A percentile compares a stretch with the other conserved stretches of the same genome.
Evolutionary conservation across 495 filamentous ascomycete species (phyloP).

Genomic region (Darksidea phi): DNA sequence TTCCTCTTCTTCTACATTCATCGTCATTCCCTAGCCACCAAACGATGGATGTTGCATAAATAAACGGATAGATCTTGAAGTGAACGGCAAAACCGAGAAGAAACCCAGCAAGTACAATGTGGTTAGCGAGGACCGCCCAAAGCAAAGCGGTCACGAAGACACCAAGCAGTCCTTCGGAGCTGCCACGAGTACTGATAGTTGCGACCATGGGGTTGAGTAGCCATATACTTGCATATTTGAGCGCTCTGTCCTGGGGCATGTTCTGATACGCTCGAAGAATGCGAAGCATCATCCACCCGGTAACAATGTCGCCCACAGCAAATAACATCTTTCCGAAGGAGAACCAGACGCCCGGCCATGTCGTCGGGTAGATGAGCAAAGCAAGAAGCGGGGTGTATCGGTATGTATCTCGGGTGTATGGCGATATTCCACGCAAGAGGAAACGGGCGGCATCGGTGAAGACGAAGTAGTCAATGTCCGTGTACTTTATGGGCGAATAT

Average conservation of each 20-base stretch:
- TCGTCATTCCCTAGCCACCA: constrained; percentile 75
- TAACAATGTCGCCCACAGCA: constrained; percentile 74
- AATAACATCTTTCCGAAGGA: constrained; percentile 88
- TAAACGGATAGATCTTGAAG: constrained; percentile 98
- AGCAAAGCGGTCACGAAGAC: constrained; percentile 77
- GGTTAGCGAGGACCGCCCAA: constrained; percentile 68
- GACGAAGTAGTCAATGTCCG: constrained; percentile 97
- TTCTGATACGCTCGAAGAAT: constrained; percentile 52
- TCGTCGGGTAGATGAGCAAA: constrained; percentile 83
- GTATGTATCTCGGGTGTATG: constrained; percentile 89
- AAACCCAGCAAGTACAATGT: constrained; percentile 64
- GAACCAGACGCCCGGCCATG: constrained; percentile 63
- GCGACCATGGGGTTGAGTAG: constrained; percentile 97
- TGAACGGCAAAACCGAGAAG: constrained; percentile 84
- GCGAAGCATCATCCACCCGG: constrained; percentile 80
- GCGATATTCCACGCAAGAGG: constrained; percentile 61
- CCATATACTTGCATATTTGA: constrained; percentile 82
- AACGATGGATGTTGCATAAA: constrained; percentile 82
- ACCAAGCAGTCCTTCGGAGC: constrained; percentile 85
- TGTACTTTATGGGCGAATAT: constrained; percentile 89
- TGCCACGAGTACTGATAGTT: constrained; percentile 88
- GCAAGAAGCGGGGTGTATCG: constrained; percentile 93
- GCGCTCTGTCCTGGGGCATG: constrained; percentile 54
- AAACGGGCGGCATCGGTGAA: constrained; percentile 96
- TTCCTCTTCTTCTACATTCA: constrained; percentile 14